Evolutionary conservation across 169 alveolate species (phyloP).

Genomic region (Miamiensis avidus): DNA sequence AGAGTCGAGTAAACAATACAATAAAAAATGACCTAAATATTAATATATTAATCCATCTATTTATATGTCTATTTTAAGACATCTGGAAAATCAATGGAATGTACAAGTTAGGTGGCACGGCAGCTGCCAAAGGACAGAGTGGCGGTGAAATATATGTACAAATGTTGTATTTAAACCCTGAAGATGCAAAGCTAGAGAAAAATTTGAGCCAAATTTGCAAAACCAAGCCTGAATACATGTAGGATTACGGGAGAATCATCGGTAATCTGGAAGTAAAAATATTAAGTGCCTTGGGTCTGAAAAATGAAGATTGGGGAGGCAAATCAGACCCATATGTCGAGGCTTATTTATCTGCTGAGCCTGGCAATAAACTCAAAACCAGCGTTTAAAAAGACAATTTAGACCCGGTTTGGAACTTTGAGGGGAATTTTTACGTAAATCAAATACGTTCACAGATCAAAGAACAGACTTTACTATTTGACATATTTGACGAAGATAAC

Average conservation of each 20-base stretch:
- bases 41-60: no score
- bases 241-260: slow-evolving; percentile 25
- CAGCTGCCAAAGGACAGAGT: no score
- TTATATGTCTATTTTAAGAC: no score
- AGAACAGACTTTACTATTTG: background rate
- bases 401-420: slow-evolving; percentile 32
- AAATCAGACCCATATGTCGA: slow-evolving; percentile 36
- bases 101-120: background rate
- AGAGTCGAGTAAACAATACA: background rate
- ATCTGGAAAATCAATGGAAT: no score
- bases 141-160: background rate
- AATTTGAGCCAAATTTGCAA: background rate
- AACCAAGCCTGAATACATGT: slow-evolving; percentile 8
- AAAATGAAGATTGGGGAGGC: slow-evolving; percentile 23
- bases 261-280: slow-evolving; percentile 26
- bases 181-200: background rate
- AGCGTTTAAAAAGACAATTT: slow-evolving; percentile 3
- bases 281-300: slow-evolving; percentile 8
- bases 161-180: background rate
- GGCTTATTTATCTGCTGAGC: slow-evolving; percentile 1
- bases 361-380: slow-evolving; percentile 11
- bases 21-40: background rate
- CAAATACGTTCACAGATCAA: slow-evolving; percentile 8
- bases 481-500: slow-evolving; percentile 40
- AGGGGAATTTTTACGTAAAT: slow-evolving; percentile 4